Base-by-base conservation (phyloP, 176 grass and related monocot genomes). In the Chrysopogon serrulatus region DNA sequence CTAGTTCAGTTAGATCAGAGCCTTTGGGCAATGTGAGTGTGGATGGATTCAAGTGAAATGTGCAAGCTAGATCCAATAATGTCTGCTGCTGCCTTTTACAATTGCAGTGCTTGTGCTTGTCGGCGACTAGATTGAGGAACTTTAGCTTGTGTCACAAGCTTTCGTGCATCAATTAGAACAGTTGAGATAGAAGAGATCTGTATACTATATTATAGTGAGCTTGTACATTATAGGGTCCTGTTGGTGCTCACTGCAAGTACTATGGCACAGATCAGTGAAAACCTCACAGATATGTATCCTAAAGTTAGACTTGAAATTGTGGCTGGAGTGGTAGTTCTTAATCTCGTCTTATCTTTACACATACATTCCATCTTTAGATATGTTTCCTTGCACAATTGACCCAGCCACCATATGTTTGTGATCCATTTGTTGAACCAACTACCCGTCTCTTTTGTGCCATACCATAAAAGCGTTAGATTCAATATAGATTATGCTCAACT, bases 1-100 rank as follows among this genome's bases (percentile, higher is more conserved):
- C 9, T 59, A 13, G 26, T 64, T 90, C 66, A 10, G 12, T 43
- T 47, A 8, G 16, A 72, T 64, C 28, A 47, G 28, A 10, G 18
- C 10, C 1, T 65, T 59, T 45, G 10, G 64, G 26, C 35, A 65
- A 64, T 65, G 23, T 73, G 43, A 39, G 31, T 1, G 57, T 82
- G 5, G 27, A 32, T 73, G 6, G 57, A 45, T 72, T 82, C 5
- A 57, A 65, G 16, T 90, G 83, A 12, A 86, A 68, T 86, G 43
- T 45, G 36, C 8, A 8, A 73, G 42, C 41, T 78, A 30, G 78
- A 65, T 82, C 72, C 19, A 11, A 32, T 1, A 43, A 23, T 68
- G 14, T 39, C 33, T 15, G 1, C 23, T 16, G 40, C 14, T 10
- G 44, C 14, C 65, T 17, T 90, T 28, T 61, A 63, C 40, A 6